A percentile compares a stretch with the other conserved stretches of the same genome.
Evolutionary conservation across 2,329 filamentous ascomycete genomes (phyloP).

Genomic region (Grosmannia serpens): DNA sequence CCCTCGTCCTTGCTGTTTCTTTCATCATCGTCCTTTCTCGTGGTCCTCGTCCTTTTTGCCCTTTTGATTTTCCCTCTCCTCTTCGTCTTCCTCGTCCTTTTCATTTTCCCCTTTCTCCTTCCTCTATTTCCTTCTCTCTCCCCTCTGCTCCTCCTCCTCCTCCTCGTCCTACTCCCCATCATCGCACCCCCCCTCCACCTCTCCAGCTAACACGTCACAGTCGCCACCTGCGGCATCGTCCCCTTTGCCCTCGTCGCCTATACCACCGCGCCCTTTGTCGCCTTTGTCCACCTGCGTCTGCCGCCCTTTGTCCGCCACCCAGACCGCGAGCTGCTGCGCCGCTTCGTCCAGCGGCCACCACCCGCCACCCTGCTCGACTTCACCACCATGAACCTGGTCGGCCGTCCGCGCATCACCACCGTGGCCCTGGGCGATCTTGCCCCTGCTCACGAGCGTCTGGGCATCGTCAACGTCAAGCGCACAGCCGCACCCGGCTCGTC

Average conservation of each 20-base stretch:
- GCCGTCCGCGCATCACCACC: slow-evolving; percentile 34
- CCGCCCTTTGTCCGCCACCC: slow-evolving; percentile 49
- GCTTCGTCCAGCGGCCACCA: slow-evolving; percentile 36
- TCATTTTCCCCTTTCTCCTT: no score
- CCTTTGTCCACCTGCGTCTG: slow-evolving; percentile 57
- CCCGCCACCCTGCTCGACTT: slow-evolving; percentile 35
- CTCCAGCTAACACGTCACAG: slow-evolving; percentile 23
- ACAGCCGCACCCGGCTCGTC: background rate
- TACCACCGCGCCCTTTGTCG: slow-evolving; percentile 58
- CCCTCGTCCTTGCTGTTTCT: background rate
- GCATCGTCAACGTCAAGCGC: slow-evolving; percentile 25
- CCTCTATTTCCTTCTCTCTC: no score
- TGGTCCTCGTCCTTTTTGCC: no score
- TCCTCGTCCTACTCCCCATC: no score
- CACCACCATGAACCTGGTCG: slow-evolving; percentile 44
- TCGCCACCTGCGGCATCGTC: slow-evolving; percentile 46
- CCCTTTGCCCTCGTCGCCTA: slow-evolving; percentile 54
- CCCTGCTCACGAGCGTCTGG: slow-evolving; percentile 19
- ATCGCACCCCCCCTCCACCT: background rate
- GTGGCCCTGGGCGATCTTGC: slow-evolving; percentile 23
- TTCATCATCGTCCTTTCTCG: no score
- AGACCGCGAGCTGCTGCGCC: slow-evolving; percentile 36
- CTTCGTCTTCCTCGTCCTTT: background rate
- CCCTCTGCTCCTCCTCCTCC: background rate
- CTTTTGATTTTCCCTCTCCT: background rate